A percentile compares a stretch with the other conserved stretches of the same genome.
Evolutionary conservation across 2,329 filamentous ascomycete genomes (phyloP).

Genomic region (Laburnicola sp.): DNA sequence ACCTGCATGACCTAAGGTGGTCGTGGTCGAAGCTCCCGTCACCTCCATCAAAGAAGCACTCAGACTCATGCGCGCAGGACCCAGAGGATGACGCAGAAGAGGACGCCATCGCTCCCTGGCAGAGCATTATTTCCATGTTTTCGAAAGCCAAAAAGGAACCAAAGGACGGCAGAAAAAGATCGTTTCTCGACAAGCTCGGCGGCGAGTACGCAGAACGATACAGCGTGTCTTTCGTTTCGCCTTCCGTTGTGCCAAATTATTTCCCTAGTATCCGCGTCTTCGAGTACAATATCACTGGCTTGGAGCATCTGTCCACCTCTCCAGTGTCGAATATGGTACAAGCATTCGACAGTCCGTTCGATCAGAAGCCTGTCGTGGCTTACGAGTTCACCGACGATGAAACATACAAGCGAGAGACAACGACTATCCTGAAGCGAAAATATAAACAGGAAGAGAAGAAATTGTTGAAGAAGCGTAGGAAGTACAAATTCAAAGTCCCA

Average conservation of each 20-base stretch:
- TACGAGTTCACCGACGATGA: conserved; percentile 27
- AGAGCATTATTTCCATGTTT: conserved; percentile 22
- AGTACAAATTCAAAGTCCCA: conserved; percentile 60
- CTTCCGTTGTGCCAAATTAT: conserved; percentile 90
- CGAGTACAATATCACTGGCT: conserved; percentile 86
- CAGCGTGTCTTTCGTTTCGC: conserved; percentile 75
- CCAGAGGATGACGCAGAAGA: conserved; percentile 21
- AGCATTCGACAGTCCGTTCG: not conserved
- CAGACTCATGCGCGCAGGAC: conserved; percentile 12
- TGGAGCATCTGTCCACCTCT: conserved; percentile 56
- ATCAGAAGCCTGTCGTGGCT: conserved; percentile 14
- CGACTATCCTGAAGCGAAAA: conserved; percentile 50
- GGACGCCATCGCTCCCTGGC: conserved; percentile 22
- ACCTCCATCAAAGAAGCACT: conserved; percentile 27
- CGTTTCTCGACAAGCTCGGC: conserved; percentile 69
- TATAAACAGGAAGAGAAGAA: conserved; percentile 46
- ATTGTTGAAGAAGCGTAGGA: conserved; percentile 34
- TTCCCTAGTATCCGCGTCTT: conserved; percentile 88
- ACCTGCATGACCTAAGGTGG: conserved; percentile 75
- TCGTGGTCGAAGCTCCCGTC: conserved; percentile 76
- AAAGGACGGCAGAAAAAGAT: conserved; percentile 53
- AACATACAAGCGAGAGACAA: conserved; percentile 47
- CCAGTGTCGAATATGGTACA: conserved; percentile 1
- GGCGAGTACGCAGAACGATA: conserved; percentile 85
- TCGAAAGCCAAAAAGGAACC: conserved; percentile 27